Conservation (phyloP, 441 rosid genomes). For the Populus hybrid region DNA sequence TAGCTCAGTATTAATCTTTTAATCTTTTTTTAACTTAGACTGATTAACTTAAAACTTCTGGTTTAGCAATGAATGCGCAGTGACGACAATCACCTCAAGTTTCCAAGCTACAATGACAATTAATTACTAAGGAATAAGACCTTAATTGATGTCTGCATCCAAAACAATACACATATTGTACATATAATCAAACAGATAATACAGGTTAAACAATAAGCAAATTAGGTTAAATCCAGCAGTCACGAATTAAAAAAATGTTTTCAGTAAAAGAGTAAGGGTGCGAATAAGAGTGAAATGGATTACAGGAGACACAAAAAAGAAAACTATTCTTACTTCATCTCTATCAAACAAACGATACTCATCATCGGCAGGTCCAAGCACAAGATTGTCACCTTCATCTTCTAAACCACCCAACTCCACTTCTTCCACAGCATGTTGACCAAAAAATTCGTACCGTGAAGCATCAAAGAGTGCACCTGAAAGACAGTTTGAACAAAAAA, state of each 20-base stretch:
- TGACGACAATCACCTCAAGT: neutral
- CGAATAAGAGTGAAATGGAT: neutral
- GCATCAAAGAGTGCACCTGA: conserved; percentile 77
- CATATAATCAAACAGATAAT: neutral
- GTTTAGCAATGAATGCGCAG: neutral
- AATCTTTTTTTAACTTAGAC: neutral
- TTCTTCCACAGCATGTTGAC: conserved; percentile 53
- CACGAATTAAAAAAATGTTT: neutral
- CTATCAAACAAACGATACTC: conserved; percentile 80
- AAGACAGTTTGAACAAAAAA: neutral
- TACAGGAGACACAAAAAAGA: neutral
- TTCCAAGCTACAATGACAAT: neutral
- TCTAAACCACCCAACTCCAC: conserved; percentile 64
- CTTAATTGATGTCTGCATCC: neutral
- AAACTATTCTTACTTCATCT: conserved; percentile 45
- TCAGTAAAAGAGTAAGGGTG: too few species aligned
- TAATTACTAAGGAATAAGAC: neutral
- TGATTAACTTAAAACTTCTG: neutral
- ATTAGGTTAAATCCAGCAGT: neutral
- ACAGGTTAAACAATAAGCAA: neutral
- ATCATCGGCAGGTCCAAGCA: conserved; percentile 62
- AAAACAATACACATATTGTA: neutral
- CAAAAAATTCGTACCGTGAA: conserved; percentile 76
- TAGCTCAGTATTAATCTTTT: neutral
- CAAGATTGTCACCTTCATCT: conserved; percentile 39